Conservation (phyloP, 345 rosid genomes). For the Syzygium aromaticum region DNA sequence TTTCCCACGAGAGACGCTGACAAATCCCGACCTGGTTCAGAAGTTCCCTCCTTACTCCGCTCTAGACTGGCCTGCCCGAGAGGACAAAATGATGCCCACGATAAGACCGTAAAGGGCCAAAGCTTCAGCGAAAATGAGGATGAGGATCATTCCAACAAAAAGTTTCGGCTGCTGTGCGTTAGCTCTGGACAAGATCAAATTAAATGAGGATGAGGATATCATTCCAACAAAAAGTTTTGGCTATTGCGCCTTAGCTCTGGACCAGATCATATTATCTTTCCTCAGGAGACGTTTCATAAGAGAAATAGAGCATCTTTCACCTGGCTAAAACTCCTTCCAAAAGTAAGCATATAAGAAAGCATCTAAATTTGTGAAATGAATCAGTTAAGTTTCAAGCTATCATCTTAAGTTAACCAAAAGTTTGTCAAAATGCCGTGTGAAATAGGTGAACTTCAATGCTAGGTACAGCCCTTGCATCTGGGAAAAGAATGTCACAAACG, state of each 20-base stretch:
- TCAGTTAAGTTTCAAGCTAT: neutral
- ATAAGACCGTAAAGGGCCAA: conserved; percentile 41
- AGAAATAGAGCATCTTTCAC: neutral
- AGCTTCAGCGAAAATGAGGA: conserved; percentile 40
- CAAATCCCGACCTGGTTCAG: neutral
- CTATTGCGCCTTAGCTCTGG: conserved; percentile 41
- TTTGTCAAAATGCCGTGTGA: neutral
- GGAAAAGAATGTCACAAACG: neutral
- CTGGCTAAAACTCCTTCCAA: neutral
- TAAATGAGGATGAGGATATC: conserved; percentile 42
- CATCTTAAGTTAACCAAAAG: neutral
- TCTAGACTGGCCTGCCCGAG: conserved; percentile 49
- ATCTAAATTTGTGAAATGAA: neutral
- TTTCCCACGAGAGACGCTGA: neutral
- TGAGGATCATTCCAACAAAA: conserved; percentile 43
- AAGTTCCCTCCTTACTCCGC: conserved; percentile 22
- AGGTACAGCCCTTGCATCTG: neutral
- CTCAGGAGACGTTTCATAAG: neutral
- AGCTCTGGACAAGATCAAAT: conserved; percentile 16
- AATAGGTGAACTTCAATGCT: neutral
- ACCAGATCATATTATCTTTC: neutral
- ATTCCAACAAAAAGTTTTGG: conserved; percentile 45
- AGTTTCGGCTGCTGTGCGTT: conserved; percentile 47
- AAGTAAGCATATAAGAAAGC: neutral
- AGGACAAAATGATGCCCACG: conserved; percentile 42